Evolutionary conservation across 2,329 filamentous ascomycete genomes (phyloP).

Genomic region (Diaporthe helianthi): DNA sequence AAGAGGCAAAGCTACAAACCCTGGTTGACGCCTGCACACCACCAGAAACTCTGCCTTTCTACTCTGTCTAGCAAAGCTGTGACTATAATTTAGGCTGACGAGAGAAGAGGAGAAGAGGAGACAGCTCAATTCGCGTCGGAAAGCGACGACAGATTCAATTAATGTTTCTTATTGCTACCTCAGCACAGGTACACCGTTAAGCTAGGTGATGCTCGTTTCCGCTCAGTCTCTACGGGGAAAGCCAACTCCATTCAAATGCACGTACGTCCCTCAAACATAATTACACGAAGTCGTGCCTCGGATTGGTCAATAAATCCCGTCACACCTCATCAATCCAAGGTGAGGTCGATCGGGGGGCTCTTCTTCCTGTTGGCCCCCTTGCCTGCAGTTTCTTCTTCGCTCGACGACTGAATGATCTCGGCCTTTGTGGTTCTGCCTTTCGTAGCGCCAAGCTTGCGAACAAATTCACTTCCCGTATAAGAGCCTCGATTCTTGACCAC

Average conservation of each 20-base stretch:
- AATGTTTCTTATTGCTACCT: not conserved
- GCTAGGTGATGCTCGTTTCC: not conserved
- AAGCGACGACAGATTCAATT: not conserved
- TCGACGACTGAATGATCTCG: slow-evolving; percentile 9
- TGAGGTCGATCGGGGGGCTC: slow-evolving; percentile 28
- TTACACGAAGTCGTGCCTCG: not conserved
- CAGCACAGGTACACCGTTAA: not conserved
- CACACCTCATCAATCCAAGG: not conserved
- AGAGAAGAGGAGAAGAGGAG: no score
- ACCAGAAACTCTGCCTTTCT: not conserved
- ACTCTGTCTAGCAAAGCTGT: not conserved
- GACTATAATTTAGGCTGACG: not conserved
- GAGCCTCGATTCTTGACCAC: not conserved
- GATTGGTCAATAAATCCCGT: not conserved
- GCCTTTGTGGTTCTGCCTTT: not conserved
- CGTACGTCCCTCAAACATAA: no score
- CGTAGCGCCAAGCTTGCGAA: not conserved
- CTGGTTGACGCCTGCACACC: no score
- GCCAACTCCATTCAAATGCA: not conserved
- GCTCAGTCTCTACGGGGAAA: not conserved
- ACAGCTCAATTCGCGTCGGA: not conserved
- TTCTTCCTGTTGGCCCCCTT: not conserved
- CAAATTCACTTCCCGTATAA: no score
- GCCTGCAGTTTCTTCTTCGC: not conserved
- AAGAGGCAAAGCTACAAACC: not conserved